phyloP scores from a whole-genome alignment of 1,284 basidiomycete genomes.

The Cryptococcus sp. region DNA sequence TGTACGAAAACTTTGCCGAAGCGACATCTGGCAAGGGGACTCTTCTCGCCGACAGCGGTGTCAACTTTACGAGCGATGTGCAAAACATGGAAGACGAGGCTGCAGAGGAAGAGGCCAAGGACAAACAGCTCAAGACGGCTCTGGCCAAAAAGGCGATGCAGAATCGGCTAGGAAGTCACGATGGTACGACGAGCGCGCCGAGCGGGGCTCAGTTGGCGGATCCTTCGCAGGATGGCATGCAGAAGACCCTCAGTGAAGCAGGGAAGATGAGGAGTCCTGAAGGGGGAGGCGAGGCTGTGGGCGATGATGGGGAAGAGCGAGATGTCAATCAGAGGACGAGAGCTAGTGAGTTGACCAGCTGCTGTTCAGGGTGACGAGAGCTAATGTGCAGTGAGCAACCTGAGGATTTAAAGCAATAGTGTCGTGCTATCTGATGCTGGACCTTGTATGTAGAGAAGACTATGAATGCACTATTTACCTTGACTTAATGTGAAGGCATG shows the following conservation, averaged over 20 bases:
- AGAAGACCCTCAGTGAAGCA: background rate
- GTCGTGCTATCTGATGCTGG: no score
- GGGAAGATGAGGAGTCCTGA: background rate
- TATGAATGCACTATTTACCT: no score
- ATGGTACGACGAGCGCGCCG: constrained; percentile 25
- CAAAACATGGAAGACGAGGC: constrained; percentile 43
- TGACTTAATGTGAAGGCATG: no score
- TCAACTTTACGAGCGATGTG: constrained; percentile 38
- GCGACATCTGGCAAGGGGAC: constrained; percentile 36
- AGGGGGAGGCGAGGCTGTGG: background rate
- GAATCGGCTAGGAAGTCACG: constrained; percentile 15
- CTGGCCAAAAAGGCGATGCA: constrained; percentile 16
- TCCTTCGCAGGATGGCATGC: background rate
- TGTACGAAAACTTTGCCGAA: constrained; percentile 49
- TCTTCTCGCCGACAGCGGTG: constrained; percentile 30
- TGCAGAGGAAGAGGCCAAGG: constrained; percentile 39
- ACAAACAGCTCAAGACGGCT: constrained; percentile 29
- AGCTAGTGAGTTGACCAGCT: background rate
- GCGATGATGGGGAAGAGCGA: background rate
- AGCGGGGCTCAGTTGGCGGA: background rate
- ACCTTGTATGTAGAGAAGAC: no score
- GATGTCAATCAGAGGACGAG: background rate
- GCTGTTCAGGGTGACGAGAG: background rate
- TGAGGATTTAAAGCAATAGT: background rate
- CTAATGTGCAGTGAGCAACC: background rate